A percentile compares a stretch with the other conserved stretches of the same genome.
Conservation (phyloP, 805 yeast genomes). For the Yarrowia sp. region DNA sequence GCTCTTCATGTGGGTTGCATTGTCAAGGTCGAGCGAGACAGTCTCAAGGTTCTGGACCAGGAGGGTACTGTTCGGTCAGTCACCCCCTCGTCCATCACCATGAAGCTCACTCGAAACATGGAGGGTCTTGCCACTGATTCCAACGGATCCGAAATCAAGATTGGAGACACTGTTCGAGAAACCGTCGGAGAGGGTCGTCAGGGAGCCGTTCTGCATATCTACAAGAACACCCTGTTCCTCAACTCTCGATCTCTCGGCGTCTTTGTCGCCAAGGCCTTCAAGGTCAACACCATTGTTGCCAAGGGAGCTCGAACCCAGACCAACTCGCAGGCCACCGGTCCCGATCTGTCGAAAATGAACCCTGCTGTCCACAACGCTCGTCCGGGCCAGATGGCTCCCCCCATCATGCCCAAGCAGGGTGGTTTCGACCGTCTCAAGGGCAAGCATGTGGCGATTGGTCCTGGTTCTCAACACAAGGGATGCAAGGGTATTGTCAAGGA, state of each 20-base stretch:
- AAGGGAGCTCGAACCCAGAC: constrained; percentile 65
- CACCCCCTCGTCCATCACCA: constrained; percentile 77
- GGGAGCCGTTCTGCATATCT: constrained; percentile 84
- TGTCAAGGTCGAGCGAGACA: constrained; percentile 83
- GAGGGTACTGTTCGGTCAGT: constrained; percentile 74
- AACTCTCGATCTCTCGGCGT: constrained; percentile 89
- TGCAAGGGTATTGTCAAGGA: constrained; percentile 90
- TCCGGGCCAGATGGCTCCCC: constrained; percentile 53
- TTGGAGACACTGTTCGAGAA: constrained; percentile 93
- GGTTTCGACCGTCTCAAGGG: constrained; percentile 82
- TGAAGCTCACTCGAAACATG: constrained; percentile 57
- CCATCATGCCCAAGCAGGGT: constrained; percentile 52
- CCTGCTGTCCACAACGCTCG: constrained; percentile 56
- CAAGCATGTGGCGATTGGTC: constrained; percentile 79
- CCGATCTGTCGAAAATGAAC: constrained; percentile 70
- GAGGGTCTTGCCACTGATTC: constrained; percentile 77
- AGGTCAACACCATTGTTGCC: constrained; percentile 79
- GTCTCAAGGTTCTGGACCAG: constrained; percentile 73
- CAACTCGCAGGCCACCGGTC: constrained; percentile 34
- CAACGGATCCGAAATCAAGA: constrained; percentile 76
- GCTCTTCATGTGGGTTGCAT: constrained; percentile 86
- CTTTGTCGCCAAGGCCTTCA: constrained; percentile 72
- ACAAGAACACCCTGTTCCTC: constrained; percentile 73
- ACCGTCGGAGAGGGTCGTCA: constrained; percentile 77
- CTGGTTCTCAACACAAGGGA: constrained; percentile 92